A percentile compares a stretch with the other conserved stretches of the same genome.
These are phyloP conservation scores for Camelina sativa DNA, from an alignment of 345 rosid genomes.

Conservation along the genomic window DNA sequence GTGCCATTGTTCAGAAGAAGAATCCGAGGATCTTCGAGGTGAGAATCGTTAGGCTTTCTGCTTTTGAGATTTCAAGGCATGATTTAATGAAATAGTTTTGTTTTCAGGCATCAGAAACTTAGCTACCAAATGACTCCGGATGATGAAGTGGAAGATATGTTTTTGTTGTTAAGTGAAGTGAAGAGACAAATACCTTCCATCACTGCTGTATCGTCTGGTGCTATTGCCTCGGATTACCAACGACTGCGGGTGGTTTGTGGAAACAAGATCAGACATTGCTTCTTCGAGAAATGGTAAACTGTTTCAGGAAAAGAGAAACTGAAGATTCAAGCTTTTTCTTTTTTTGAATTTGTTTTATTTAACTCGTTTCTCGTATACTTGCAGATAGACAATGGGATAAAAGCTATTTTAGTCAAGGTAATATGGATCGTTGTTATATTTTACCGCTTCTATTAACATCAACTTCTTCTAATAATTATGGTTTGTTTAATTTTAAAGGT, in stretches of 20 bases:
- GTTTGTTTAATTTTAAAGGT: conserved; percentile 53
- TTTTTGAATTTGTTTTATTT: conserved; percentile 5
- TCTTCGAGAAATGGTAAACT: conserved; percentile 91
- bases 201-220: conserved; percentile 90
- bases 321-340: conserved; percentile 22
- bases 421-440: conserved; percentile 24
- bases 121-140: conserved; percentile 71
- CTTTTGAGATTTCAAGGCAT: conserved; percentile 14
- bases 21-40: conserved; percentile 86
- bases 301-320: conserved; percentile 28
- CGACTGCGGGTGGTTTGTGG: conserved; percentile 94
- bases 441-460: not conserved
- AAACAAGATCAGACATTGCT: conserved; percentile 95
- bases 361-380: conserved; percentile 28
- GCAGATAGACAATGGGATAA: conserved; percentile 73
- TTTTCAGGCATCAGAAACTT: conserved; percentile 72
- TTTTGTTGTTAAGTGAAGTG: conserved; percentile 69
- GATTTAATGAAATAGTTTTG: not conserved
- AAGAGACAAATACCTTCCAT: conserved; percentile 76
- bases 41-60: conserved; percentile 41
- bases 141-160: conserved; percentile 98
- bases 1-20: conserved; percentile 66
- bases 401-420: conserved; percentile 88
- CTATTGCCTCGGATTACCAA: conserved; percentile 96
- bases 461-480: not conserved